Percentiles rank a stretch among this genome's conserved stretches.
Evolutionary conservation across 345 rosid species (phyloP).

Genomic region (Brassica nigra): DNA sequence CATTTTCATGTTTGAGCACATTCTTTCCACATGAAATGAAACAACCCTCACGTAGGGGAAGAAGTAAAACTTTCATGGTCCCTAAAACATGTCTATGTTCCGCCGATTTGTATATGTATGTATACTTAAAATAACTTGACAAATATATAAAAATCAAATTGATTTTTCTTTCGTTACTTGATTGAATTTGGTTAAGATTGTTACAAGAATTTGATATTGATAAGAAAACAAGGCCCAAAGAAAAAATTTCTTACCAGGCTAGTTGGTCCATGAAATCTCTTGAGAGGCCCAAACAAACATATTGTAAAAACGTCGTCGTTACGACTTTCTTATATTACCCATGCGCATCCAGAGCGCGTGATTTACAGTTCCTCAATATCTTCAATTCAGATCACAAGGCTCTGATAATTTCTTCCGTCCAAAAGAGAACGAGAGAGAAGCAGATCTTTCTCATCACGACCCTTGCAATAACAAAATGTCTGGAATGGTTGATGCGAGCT

Average conservation of each 20-base stretch:
- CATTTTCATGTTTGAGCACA: constrained; percentile 14
- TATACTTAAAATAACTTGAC: neutral
- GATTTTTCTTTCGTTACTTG: neutral
- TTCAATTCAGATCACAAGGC: neutral
- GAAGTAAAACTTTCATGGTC: constrained; percentile 26
- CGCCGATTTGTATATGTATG: neutral
- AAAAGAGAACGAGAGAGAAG: constrained; percentile 6
- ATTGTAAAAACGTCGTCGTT: neutral
- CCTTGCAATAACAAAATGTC: constrained; percentile 37
- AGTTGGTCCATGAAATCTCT: neutral
- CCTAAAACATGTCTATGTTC: constrained; percentile 24
- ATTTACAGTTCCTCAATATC: neutral
- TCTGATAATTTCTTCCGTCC: neutral
- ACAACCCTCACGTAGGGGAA: constrained; percentile 24
- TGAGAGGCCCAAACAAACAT: neutral
- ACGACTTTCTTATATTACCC: neutral
- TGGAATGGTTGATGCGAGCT: constrained; percentile 54
- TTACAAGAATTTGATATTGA: neutral
- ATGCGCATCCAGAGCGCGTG: neutral
- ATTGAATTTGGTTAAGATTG: neutral
- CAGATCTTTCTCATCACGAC: constrained; percentile 33
- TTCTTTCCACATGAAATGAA: constrained; percentile 31
- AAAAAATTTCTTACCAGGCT: neutral
- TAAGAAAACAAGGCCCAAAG: neutral
- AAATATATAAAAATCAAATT: neutral